These are phyloP conservation scores for Bipolaris sorokiniana DNA, from an alignment of 2,329 filamentous ascomycete genomes.

Conservation along the genomic window DNA sequence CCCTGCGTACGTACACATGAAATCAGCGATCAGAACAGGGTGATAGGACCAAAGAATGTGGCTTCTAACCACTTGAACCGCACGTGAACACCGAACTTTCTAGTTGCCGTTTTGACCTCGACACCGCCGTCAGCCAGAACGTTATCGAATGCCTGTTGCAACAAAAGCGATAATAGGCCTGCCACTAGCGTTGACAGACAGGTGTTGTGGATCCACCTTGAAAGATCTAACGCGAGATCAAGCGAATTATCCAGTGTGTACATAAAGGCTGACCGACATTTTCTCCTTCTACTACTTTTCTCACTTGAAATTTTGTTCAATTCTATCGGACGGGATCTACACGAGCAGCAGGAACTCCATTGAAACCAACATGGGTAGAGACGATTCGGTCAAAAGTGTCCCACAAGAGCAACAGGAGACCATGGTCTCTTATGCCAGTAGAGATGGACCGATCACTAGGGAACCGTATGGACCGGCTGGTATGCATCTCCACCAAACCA, in stretches of 20 bases:
- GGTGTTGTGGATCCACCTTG: conserved; percentile 13
- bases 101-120: background rate
- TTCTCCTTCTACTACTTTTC: background rate
- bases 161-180: conserved; percentile 7
- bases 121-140: background rate
- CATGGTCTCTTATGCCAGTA: conserved; percentile 19
- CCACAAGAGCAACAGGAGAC: conserved; percentile 32
- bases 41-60: background rate
- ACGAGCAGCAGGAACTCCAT: conserved; percentile 1
- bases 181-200: conserved; percentile 14
- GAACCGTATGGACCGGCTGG: conserved; percentile 44
- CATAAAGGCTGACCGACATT: conserved; percentile 9
- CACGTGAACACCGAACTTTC: background rate
- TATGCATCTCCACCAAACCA: conserved; percentile 17
- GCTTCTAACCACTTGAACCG: background rate
- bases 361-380: conserved; percentile 19
- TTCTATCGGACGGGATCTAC: conserved; percentile 9
- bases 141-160: conserved; percentile 3
- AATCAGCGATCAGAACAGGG: background rate
- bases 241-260: conserved; percentile 8
- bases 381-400: conserved; percentile 27
- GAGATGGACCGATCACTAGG: conserved; percentile 21
- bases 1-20: conserved; percentile 7
- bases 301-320: background rate
- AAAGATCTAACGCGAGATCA: conserved; percentile 12